Conservation (phyloP, 805 yeast genomes). For the Candida boleticola region DNA sequence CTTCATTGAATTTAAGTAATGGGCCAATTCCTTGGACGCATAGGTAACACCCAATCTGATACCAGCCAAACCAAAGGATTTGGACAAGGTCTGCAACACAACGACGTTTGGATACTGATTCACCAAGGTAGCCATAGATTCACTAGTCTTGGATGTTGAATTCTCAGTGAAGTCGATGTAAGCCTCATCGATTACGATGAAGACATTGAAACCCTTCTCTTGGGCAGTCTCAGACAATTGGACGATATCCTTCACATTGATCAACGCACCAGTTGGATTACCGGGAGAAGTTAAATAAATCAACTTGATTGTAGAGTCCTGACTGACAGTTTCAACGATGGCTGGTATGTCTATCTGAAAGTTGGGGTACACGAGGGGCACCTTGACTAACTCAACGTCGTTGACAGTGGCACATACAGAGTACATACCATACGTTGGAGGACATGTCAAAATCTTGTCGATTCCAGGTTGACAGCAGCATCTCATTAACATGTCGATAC, state of each 20-base stretch:
- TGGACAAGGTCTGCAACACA: conserved; percentile 88
- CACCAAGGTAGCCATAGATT: conserved; percentile 72
- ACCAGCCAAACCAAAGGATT: conserved; percentile 96
- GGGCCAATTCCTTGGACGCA: conserved; percentile 58
- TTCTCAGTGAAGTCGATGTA: conserved; percentile 73
- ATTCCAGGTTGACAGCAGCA: conserved; percentile 79
- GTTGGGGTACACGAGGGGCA: conserved; percentile 57
- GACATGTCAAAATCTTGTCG: conserved; percentile 81
- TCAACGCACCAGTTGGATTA: conserved; percentile 81
- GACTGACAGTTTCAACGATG: conserved; percentile 48
- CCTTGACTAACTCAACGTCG: conserved; percentile 74
- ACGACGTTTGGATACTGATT: conserved; percentile 79
- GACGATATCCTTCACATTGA: conserved; percentile 39
- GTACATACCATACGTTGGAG: conserved; percentile 99
- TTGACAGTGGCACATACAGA: conserved; percentile 86
- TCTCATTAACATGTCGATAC: conserved; percentile 84
- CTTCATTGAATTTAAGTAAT: conserved; percentile 80
- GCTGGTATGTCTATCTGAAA: conserved; percentile 57
- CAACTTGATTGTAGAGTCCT: conserved; percentile 67
- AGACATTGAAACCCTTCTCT: conserved; percentile 60
- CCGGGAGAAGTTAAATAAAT: conserved; percentile 93
- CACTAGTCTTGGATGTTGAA: conserved; percentile 1
- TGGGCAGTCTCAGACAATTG: conserved; percentile 44
- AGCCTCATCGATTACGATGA: conserved; percentile 91
- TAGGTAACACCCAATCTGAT: conserved; percentile 84